phyloP scores from a whole-genome alignment of 495 filamentous ascomycete genomes.

The Echria macrotheca region DNA sequence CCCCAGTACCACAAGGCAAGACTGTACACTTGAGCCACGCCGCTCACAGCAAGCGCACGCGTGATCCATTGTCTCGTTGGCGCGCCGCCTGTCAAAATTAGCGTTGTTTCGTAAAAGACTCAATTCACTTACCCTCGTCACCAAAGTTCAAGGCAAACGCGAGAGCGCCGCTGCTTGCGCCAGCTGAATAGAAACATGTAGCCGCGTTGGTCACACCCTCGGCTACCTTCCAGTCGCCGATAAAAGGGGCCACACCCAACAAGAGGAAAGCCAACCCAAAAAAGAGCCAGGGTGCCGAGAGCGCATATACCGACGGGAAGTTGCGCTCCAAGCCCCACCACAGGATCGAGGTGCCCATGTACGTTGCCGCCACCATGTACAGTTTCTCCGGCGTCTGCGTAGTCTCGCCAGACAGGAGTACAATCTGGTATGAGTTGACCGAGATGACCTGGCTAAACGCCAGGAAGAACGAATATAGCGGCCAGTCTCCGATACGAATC shows the following conservation, averaged over 20 bases:
- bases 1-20: constrained; percentile 66
- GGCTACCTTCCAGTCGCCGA: constrained; percentile 28
- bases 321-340: constrained; percentile 60
- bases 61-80: constrained; percentile 60
- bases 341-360: constrained; percentile 52
- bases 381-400: constrained; percentile 56
- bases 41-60: constrained; percentile 58
- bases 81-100: constrained; percentile 33
- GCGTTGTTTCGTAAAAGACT: neutral
- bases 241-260: constrained; percentile 59
- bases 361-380: constrained; percentile 58
- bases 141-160: constrained; percentile 67
- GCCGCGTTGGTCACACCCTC: constrained; percentile 53
- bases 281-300: constrained; percentile 55
- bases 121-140: constrained; percentile 39
- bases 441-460: constrained; percentile 64
- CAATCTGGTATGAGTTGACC: constrained; percentile 64
- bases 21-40: constrained; percentile 59
- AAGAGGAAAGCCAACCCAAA: constrained; percentile 59
- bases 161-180: constrained; percentile 55
- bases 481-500: constrained; percentile 55
- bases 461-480: constrained; percentile 64
- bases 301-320: constrained; percentile 51
- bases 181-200: constrained; percentile 54
- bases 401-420: constrained; percentile 55